These are phyloP conservation scores for Ogataea hybrid DNA, from an alignment of 1,139 yeast species.

Conservation along the genomic window DNA sequence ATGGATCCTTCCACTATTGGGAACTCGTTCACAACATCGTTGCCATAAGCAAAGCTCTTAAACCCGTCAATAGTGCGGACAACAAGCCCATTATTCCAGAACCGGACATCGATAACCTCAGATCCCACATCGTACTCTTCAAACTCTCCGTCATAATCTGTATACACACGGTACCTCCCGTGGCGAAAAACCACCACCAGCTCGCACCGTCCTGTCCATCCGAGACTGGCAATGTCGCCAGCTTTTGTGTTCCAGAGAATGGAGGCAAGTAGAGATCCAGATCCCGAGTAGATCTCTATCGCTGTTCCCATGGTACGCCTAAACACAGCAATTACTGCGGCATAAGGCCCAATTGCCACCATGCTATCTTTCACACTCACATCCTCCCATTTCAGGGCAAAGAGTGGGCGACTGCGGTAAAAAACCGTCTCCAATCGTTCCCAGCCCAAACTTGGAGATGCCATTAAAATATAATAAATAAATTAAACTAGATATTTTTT, in stretches of 20 bases:
- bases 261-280: constrained; percentile 49
- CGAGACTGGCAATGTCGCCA: constrained; percentile 56
- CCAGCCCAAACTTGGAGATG: constrained; percentile 45
- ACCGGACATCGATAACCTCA: constrained; percentile 23
- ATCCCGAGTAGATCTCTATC: constrained; percentile 50
- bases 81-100: constrained; percentile 35
- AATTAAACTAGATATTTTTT: not conserved
- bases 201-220: constrained; percentile 51
- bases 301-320: constrained; percentile 26
- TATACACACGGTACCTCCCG: constrained; percentile 60
- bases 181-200: constrained; percentile 59
- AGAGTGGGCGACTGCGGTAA: constrained; percentile 43
- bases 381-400: constrained; percentile 28
- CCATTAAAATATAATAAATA: constrained; percentile 6
- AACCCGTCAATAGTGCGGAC: constrained; percentile 36
- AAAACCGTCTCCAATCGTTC: constrained; percentile 61
- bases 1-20: constrained; percentile 8
- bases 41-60: constrained; percentile 28
- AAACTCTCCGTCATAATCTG: constrained; percentile 67
- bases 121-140: constrained; percentile 45
- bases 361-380: constrained; percentile 30
- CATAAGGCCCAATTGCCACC: constrained; percentile 42
- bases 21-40: not conserved
- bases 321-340: constrained; percentile 45
- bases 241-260: constrained; percentile 51